These are phyloP conservation scores for Exsudoporus frostii DNA, from an alignment of 768 basidiomycete species.

Conservation along the genomic window DNA sequence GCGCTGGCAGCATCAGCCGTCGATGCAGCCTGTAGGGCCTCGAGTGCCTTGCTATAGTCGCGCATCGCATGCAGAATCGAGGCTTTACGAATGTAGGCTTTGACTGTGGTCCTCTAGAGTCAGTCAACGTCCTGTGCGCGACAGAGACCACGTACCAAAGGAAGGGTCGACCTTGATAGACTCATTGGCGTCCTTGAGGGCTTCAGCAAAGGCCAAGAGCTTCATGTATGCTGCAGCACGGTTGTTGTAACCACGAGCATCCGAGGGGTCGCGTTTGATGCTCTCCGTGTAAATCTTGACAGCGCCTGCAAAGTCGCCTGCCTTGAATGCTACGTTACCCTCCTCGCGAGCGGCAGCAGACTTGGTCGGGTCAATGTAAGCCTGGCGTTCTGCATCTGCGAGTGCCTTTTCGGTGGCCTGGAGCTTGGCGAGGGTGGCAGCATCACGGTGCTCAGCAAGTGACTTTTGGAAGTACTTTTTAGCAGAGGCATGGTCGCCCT, in stretches of 20 bases:
- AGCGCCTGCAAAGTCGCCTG: constrained; percentile 85
- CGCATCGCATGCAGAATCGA: constrained; percentile 86
- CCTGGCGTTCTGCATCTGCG: constrained; percentile 70
- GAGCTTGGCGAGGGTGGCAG: constrained; percentile 87
- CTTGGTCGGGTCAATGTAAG: constrained; percentile 85
- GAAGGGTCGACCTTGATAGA: constrained; percentile 88
- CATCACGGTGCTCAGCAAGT: constrained; percentile 93
- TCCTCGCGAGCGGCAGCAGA: constrained; percentile 85
- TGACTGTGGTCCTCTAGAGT: constrained; percentile 44
- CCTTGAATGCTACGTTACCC: constrained; percentile 90
- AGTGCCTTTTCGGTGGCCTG: constrained; percentile 78
- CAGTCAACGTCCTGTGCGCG: neutral
- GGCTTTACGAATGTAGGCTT: constrained; percentile 93
- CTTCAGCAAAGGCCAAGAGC: constrained; percentile 89
- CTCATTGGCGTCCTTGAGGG: constrained; percentile 91
- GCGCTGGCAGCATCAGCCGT: constrained; percentile 79
- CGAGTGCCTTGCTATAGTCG: constrained; percentile 83
- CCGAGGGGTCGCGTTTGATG: constrained; percentile 91
- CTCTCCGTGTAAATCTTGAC: constrained; percentile 94
- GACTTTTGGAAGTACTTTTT: constrained; percentile 94
- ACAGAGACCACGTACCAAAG: constrained; percentile 54
- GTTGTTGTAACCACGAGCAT: constrained; percentile 95
- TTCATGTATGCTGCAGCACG: constrained; percentile 98
- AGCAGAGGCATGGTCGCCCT: constrained; percentile 69
- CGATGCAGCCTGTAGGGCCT: constrained; percentile 73